phyloP scores from a whole-genome alignment of 345 rosid genomes.

The Conringia planisiliqua region DNA sequence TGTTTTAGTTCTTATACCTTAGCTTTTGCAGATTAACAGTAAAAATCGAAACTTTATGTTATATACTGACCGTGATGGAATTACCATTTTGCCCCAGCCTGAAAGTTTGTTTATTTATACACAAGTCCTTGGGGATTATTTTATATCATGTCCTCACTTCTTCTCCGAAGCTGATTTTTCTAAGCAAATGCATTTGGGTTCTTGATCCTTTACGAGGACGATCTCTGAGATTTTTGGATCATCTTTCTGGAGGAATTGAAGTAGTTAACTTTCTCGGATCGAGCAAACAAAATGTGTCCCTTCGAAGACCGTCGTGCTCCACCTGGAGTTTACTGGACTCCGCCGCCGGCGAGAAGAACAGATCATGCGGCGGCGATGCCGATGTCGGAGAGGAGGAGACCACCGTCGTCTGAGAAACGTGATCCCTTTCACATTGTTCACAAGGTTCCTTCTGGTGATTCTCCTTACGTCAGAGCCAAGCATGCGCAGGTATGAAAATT shows the following conservation, averaged over 20 bases:
- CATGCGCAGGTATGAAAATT: slow-evolving; percentile 54
- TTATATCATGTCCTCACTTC: neutral
- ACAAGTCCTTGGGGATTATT: neutral
- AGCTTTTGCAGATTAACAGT: neutral
- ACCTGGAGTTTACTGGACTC: slow-evolving; percentile 48
- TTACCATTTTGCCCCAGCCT: neutral
- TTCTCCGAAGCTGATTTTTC: neutral
- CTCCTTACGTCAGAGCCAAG: slow-evolving; percentile 85
- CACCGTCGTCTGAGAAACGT: slow-evolving; percentile 35
- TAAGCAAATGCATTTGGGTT: neutral
- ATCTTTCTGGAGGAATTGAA: neutral
- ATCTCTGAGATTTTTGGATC: neutral
- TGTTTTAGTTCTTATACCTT: neutral
- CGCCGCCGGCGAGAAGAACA: slow-evolving; percentile 40
- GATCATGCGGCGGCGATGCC: slow-evolving; percentile 32
- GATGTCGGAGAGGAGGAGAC: slow-evolving; percentile 51
- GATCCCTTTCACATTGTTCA: slow-evolving; percentile 60
- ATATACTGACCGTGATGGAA: neutral
- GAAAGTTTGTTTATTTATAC: neutral
- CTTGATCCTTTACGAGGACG: neutral
- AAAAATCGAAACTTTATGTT: neutral
- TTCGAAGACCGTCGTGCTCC: slow-evolving; percentile 28
- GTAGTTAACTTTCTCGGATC: neutral
- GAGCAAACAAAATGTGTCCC: slow-evolving; percentile 35
- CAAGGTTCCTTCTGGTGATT: slow-evolving; percentile 76